phyloP scores from a whole-genome alignment of 192 early-diverging fungal genomes.

The Coemansia sp. region DNA sequence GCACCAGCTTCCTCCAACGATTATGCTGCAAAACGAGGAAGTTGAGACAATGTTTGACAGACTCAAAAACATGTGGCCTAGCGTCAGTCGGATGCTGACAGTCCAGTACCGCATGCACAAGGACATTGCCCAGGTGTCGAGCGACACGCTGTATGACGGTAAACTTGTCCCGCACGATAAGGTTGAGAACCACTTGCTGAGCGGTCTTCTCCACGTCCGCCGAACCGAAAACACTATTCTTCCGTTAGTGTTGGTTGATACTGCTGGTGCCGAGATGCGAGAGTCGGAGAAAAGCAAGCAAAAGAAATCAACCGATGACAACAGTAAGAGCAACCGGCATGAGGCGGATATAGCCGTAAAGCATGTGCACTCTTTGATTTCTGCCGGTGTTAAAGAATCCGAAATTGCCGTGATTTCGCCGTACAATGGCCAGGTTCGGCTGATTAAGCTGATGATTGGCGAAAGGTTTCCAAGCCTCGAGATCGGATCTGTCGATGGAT shows the following conservation, averaged over 20 bases:
- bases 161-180: constrained; percentile 62
- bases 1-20: constrained; percentile 84
- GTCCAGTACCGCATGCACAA: constrained; percentile 91
- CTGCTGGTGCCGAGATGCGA: constrained; percentile 54
- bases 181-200: constrained; percentile 65
- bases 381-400: constrained; percentile 59
- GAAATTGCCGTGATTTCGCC: constrained; percentile 87
- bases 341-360: constrained; percentile 68
- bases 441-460: constrained; percentile 54
- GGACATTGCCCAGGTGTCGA: constrained; percentile 75
- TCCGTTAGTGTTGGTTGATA: constrained; percentile 73
- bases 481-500: constrained; percentile 85
- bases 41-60: constrained; percentile 78
- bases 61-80: constrained; percentile 61
- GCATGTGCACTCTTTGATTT: constrained; percentile 66
- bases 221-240: constrained; percentile 60
- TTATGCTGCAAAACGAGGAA: constrained; percentile 56
- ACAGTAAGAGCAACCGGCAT: constrained; percentile 72
- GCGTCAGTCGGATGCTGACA: constrained; percentile 67
- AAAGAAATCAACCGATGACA: constrained; percentile 22
- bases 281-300: constrained; percentile 27
- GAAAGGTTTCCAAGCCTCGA: constrained; percentile 65
- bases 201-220: constrained; percentile 60
- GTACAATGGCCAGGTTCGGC: constrained; percentile 76
- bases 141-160: constrained; percentile 68